These are phyloP conservation scores for Pleomassaria siparia DNA, from an alignment of 2,329 filamentous ascomycete genomes.

Conservation along the genomic window DNA sequence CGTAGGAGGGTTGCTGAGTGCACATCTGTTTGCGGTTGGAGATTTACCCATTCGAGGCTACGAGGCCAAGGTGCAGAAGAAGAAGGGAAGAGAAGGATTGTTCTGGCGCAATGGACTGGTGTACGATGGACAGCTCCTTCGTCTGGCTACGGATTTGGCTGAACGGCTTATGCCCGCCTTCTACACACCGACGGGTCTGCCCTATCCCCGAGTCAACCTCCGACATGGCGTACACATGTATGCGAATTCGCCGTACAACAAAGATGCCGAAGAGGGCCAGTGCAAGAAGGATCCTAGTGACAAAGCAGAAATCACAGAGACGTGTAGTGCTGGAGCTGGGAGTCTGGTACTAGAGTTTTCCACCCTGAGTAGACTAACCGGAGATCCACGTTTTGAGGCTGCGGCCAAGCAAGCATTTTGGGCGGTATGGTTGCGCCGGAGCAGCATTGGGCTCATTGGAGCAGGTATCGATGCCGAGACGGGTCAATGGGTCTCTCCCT, in stretches of 20 bases:
- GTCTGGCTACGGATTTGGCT: conserved; percentile 84
- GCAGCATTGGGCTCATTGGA: conserved; percentile 82
- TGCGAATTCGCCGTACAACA: conserved; percentile 76
- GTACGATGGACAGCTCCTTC: conserved; percentile 86
- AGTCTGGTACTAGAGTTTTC: conserved; percentile 93
- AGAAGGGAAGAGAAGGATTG: conserved; percentile 51
- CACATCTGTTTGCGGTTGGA: conserved; percentile 89
- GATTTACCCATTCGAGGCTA: conserved; percentile 87
- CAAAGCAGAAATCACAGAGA: conserved; percentile 81
- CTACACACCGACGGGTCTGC: conserved; percentile 85
- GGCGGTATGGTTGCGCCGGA: conserved; percentile 91
- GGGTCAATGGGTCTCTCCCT: conserved; percentile 83
- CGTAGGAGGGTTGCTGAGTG: conserved; percentile 85
- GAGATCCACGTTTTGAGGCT: conserved; percentile 84
- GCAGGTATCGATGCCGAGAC: conserved; percentile 90
- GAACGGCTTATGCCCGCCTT: conserved; percentile 87
- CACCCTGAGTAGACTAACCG: conserved; percentile 83
- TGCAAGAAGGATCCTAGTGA: conserved; percentile 50
- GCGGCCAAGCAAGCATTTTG: conserved; percentile 91
- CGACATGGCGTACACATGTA: conserved; percentile 92
- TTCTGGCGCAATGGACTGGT: conserved; percentile 74
- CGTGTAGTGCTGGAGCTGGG: conserved; percentile 94
- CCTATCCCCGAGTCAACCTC: conserved; percentile 92
- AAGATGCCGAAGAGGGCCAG: conserved; percentile 52
- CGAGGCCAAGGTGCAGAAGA: conserved; percentile 50